Evolutionary conservation across 1,284 basidiomycete species (phyloP), one percentile per base, ranked within the genome.

Genomic region (Cutaneotrichosporon spelunceum): DNA sequence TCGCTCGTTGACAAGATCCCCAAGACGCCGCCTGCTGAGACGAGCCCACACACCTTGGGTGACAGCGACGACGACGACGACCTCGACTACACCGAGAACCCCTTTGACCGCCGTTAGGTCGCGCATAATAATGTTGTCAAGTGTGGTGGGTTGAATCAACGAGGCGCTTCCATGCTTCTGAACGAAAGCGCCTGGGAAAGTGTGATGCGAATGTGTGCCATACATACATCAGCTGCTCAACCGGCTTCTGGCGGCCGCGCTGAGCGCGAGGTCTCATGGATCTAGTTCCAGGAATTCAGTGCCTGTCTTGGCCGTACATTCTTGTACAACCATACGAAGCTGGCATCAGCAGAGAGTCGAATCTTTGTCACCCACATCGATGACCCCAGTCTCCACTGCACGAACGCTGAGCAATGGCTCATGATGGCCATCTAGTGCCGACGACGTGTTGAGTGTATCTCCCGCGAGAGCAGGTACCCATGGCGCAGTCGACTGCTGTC

Each of bases 341-440:
- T 77, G 61, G 13, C n/a, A 52, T 66, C 45, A 57, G 55, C 47
- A 8, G 24, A 14, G 16, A 9, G 2, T 5, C 1, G 2, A 3
- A 29, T 16, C 21, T 14, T 8, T 1, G 1, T n/a, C 8, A 74
- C 86, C 74, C 73, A 88, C 91, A 75, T 89, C 90, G 57, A 93
- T 86, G 36, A 93, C 85, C 2, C 91, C 91, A 2, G 91, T 93
- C 70, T 91, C 89, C 7, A 93, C 87, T 8, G 88, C 88, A 30
- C 74, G 73, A n/a, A 78, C 90, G 82, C 65, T 91, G 77, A 81
- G 88, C 81, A 78, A 54, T 4, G 76, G 74, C 60, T 74, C 75
- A 53, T 74, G 72, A 6, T 68, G 67, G 13, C 63, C 66, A 2
- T 61, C 59, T 62, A 57, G 14, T 65, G 72, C 21, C 53, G 66